These are phyloP conservation scores for Microbotryum silenes-acaulis DNA, from an alignment of 1,284 basidiomycete genomes.

Conservation along the genomic window DNA sequence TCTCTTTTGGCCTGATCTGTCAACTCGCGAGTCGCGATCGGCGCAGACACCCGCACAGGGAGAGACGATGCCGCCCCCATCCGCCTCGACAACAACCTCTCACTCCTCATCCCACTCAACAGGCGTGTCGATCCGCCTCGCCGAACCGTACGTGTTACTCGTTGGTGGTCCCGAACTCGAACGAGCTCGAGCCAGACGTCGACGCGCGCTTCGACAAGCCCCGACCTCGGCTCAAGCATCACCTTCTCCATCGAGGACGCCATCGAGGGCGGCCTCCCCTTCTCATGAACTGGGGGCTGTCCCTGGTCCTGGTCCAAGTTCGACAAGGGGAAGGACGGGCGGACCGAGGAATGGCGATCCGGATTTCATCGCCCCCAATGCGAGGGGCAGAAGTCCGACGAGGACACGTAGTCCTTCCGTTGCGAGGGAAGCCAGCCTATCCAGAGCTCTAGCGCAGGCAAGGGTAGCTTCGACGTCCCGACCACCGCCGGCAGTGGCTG, in stretches of 20 bases:
- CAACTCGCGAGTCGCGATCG: too few relatives aligned
- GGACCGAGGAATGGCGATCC: slow-evolving; percentile 35
- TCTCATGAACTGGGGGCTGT: too few relatives aligned
- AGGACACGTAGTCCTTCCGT: background rate
- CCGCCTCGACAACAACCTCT: too few relatives aligned
- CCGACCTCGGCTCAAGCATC: background rate
- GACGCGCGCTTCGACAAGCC: slow-evolving; percentile 6
- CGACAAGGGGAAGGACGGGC: background rate
- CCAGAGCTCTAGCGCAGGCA: too few relatives aligned
- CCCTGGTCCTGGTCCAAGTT: background rate
- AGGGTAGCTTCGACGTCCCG: too few relatives aligned
- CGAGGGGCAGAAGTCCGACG: slow-evolving; percentile 17
- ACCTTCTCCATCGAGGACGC: slow-evolving; percentile 41
- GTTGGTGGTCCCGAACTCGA: slow-evolving; percentile 42
- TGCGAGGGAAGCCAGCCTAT: too few relatives aligned
- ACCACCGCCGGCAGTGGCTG: too few relatives aligned
- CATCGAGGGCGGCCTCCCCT: slow-evolving; percentile 34
- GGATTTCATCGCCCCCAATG: slow-evolving; percentile 24
- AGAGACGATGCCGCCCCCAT: too few relatives aligned
- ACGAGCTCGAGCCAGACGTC: slow-evolving; percentile 23
- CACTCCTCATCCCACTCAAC: background rate
- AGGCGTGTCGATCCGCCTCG: slow-evolving; percentile 57
- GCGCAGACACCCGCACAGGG: too few relatives aligned
- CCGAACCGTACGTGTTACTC: slow-evolving; percentile 75
- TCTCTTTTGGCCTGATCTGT: too few relatives aligned